Evolutionary conservation across 257 asterid species (phyloP).

Genomic region (Solanum appendiculatum): DNA sequence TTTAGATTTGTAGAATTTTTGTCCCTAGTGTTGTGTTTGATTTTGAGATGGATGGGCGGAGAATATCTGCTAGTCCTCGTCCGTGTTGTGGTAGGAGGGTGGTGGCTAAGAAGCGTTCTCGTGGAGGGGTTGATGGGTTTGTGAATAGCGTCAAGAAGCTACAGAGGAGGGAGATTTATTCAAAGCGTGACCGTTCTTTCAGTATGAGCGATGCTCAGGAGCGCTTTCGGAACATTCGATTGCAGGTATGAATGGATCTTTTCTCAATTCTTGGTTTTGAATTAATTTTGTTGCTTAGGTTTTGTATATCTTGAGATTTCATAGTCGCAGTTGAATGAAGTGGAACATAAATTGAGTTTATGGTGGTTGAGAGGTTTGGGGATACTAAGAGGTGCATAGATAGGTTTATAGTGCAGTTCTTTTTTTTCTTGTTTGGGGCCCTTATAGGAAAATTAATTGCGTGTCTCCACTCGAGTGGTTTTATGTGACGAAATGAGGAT

Average conservation of each 20-base stretch:
- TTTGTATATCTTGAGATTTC: background rate
- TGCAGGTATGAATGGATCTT: slow-evolving; percentile 45
- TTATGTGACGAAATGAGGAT: background rate
- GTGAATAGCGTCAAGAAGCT: slow-evolving; percentile 14
- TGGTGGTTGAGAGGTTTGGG: background rate
- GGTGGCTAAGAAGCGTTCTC: slow-evolving; percentile 90
- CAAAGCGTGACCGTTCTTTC: slow-evolving; percentile 8
- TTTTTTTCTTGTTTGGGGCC: background rate
- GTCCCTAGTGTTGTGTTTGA: slow-evolving; percentile 11
- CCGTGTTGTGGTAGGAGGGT: slow-evolving; percentile 90
- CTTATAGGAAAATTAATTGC: background rate
- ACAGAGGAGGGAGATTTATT: slow-evolving; percentile 10
- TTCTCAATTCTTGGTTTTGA: background rate
- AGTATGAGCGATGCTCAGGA: slow-evolving; percentile 14
- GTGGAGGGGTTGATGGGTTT: slow-evolving; percentile 67
- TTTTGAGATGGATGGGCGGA: slow-evolving; percentile 72
- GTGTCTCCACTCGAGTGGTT: background rate
- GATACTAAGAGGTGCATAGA: background rate
- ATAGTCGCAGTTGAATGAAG: background rate
- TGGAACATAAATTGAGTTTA: background rate
- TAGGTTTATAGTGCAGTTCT: background rate
- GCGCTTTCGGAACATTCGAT: slow-evolving; percentile 68
- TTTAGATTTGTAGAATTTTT: slow-evolving; percentile 1
- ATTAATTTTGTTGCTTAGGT: background rate
- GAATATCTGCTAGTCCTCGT: slow-evolving; percentile 86